Conservation (phyloP, 1,284 basidiomycete genomes). For the Porogramme epimiltina region DNA sequence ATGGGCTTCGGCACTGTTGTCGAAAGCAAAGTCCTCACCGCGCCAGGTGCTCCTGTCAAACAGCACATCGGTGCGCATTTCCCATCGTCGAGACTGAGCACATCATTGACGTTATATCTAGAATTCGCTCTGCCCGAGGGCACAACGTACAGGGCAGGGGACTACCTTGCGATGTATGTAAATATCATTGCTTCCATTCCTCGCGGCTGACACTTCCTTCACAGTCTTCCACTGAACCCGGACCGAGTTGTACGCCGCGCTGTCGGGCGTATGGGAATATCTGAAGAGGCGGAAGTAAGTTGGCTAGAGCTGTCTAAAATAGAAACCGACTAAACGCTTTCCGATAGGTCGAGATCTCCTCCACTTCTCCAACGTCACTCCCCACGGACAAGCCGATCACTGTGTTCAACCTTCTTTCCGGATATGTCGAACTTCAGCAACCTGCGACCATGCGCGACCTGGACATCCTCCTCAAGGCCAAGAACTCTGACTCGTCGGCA, state of each 20-base stretch:
- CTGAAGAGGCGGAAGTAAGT: constrained; percentile 44
- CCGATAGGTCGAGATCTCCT: constrained; percentile 44
- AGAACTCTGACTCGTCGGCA: constrained; percentile 17
- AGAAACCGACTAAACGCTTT: too few species aligned
- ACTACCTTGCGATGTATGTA: constrained; percentile 48
- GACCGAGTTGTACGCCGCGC: constrained; percentile 41
- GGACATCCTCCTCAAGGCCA: constrained; percentile 25
- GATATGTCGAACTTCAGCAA: constrained; percentile 52
- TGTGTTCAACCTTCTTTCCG: constrained; percentile 40
- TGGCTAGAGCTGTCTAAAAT: too few species aligned
- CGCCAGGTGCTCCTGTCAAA: constrained; percentile 41
- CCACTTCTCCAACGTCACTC: constrained; percentile 43
- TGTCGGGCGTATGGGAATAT: constrained; percentile 41
- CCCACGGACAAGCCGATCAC: constrained; percentile 41
- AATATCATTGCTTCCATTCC: not conserved
- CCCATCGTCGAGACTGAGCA: not conserved
- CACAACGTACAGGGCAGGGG: constrained; percentile 40
- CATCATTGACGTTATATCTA: constrained; percentile 3
- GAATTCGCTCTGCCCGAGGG: constrained; percentile 44
- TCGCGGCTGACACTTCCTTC: not conserved
- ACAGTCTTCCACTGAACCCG: constrained; percentile 46
- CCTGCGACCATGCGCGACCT: constrained; percentile 45
- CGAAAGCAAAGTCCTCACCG: constrained; percentile 44
- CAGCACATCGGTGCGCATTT: constrained; percentile 37
- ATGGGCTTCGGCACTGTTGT: constrained; percentile 42